phyloP scores from a whole-genome alignment of 805 yeast species.

The Nakazawaea molendinolei region DNA sequence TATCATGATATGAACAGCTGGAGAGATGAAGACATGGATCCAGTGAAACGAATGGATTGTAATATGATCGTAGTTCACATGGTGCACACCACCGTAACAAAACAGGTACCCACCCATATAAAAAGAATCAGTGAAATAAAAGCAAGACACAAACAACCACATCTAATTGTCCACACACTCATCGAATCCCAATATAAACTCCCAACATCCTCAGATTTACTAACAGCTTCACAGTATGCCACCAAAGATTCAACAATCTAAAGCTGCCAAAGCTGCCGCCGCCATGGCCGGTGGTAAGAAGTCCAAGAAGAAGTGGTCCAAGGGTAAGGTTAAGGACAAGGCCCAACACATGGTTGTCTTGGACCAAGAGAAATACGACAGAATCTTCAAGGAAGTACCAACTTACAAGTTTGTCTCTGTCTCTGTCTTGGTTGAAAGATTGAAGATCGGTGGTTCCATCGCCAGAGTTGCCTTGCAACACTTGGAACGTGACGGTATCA shows the following conservation, averaged over 20 bases:
- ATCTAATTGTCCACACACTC: too few species aligned
- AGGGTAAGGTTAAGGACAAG: slow-evolving; percentile 99
- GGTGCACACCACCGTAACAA: too few species aligned
- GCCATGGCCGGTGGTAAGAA: slow-evolving; percentile 99
- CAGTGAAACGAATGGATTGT: too few species aligned
- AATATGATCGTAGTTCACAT: too few species aligned
- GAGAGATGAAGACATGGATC: too few species aligned
- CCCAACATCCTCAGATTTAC: too few species aligned
- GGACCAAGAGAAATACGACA: slow-evolving; percentile 98
- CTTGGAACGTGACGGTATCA: slow-evolving; percentile 91
- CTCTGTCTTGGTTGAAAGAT: slow-evolving; percentile 97
- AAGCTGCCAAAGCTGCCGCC: slow-evolving; percentile 99
- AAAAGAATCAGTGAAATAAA: too few species aligned
- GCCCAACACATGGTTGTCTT: slow-evolving; percentile 96
- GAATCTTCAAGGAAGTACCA: slow-evolving; percentile 98
- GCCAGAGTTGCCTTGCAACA: slow-evolving; percentile 98
- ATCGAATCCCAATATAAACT: too few species aligned
- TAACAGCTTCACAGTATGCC: slow-evolving; percentile 61
- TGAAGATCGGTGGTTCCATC: slow-evolving; percentile 97
- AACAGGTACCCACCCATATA: too few species aligned
- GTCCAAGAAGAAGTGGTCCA: slow-evolving; percentile 99
- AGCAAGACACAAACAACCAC: too few species aligned
- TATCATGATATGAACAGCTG: too few species aligned
- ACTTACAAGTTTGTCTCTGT: slow-evolving; percentile 97
- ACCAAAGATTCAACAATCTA: slow-evolving; percentile 98